These are phyloP conservation scores for Aegilops tauschii DNA, from an alignment of 176 grass and related monocot genomes.

Conservation along the genomic window DNA sequence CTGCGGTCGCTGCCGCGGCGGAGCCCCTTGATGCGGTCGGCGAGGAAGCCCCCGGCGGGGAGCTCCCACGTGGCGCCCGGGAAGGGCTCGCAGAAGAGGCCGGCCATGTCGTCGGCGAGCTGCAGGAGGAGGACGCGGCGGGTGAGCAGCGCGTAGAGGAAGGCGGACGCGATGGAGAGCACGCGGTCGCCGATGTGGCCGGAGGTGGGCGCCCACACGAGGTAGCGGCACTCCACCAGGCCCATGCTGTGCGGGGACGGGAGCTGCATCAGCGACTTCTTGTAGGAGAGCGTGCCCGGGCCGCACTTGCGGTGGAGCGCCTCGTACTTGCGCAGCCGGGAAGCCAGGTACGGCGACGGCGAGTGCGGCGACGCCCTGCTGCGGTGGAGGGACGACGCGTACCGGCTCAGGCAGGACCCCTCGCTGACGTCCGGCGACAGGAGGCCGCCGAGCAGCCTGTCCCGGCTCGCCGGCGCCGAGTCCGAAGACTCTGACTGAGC, in stretches of 20 bases:
- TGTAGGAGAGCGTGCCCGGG: conserved; percentile 45
- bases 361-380: conserved; percentile 33
- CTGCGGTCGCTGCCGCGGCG: conserved; percentile 40
- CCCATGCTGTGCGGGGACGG: conserved; percentile 37
- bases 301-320: conserved; percentile 58
- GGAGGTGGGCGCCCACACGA: conserved; percentile 49
- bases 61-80: conserved; percentile 57
- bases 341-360: conserved; percentile 57
- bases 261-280: conserved; percentile 50
- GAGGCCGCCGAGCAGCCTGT: conserved; percentile 55
- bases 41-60: conserved; percentile 27
- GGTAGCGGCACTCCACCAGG: conserved; percentile 56
- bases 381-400: conserved; percentile 28
- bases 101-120: conserved; percentile 38
- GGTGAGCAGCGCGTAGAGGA: conserved; percentile 71
- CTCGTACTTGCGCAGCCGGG: conserved; percentile 63
- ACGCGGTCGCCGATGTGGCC: conserved; percentile 54
- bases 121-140: conserved; percentile 50
- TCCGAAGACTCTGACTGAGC: background rate
- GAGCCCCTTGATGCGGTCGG: conserved; percentile 34
- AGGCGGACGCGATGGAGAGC: conserved; percentile 55
- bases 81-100: conserved; percentile 69
- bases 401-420: conserved; percentile 51
- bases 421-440: conserved; percentile 43
- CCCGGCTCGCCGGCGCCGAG: background rate